Conservation (phyloP, 108 stramenopile genomes). For the Conticribra guillardii region DNA sequence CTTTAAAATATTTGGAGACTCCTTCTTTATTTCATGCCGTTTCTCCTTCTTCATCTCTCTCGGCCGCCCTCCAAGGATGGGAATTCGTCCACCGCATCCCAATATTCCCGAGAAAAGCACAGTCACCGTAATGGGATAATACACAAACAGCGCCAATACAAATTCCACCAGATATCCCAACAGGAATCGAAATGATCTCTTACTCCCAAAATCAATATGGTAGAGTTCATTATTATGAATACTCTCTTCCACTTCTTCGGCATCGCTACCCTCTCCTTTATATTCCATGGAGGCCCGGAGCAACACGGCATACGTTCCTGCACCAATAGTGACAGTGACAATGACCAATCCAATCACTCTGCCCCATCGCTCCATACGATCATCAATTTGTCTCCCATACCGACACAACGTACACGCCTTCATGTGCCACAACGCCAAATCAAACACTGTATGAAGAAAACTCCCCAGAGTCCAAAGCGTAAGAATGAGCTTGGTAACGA, state of each 20-base stretch:
- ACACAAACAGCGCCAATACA: constrained; percentile 51
- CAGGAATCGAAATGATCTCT: constrained; percentile 48
- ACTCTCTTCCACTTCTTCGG: constrained; percentile 33
- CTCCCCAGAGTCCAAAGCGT: constrained; percentile 56
- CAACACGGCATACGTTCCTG: constrained; percentile 44
- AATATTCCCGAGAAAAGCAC: constrained; percentile 55
- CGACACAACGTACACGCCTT: constrained; percentile 52
- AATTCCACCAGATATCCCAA: constrained; percentile 54
- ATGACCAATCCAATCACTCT: constrained; percentile 42
- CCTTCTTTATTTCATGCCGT: constrained; percentile 32
- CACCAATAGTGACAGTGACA: constrained; percentile 35
- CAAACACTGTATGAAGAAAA: constrained; percentile 48
- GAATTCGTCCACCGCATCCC: constrained; percentile 54
- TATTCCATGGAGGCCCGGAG: constrained; percentile 49
- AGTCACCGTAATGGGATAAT: constrained; percentile 52
- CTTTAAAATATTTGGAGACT: constrained; percentile 19
- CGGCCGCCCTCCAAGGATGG: constrained; percentile 57
- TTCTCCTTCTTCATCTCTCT: constrained; percentile 47
- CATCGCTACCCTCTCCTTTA: constrained; percentile 31
- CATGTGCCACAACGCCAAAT: constrained; percentile 52
- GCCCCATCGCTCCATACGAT: constrained; percentile 38
- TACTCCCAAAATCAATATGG: constrained; percentile 35
- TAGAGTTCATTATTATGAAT: constrained; percentile 43
- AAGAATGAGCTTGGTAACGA: constrained; percentile 49
- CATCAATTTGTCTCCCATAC: constrained; percentile 44